These are phyloP conservation scores for Mixia osmundae DNA, from an alignment of 1,284 basidiomycete genomes.

Conservation along the genomic window DNA sequence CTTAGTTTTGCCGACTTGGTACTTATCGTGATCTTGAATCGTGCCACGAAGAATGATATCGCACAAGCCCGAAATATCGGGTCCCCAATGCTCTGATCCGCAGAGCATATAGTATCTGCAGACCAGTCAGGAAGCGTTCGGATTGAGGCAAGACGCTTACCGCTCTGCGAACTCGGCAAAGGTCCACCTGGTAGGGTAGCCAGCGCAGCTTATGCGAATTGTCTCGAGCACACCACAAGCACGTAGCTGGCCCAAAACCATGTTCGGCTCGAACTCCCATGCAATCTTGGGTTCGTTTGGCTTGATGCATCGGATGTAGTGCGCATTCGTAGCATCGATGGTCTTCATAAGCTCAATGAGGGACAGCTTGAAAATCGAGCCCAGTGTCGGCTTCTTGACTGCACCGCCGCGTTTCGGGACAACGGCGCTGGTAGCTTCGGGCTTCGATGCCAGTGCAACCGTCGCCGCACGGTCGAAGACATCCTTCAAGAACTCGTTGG, in stretches of 20 bases:
- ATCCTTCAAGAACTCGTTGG: constrained; percentile 81
- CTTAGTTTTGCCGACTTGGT: constrained; percentile 88
- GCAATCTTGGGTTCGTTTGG: constrained; percentile 91
- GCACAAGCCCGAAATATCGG: constrained; percentile 52
- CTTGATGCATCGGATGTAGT: constrained; percentile 99
- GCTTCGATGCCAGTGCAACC: constrained; percentile 27
- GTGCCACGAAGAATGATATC: constrained; percentile 60
- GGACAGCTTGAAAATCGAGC: constrained; percentile 94
- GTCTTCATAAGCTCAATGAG: constrained; percentile 91
- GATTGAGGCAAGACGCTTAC: constrained; percentile 26
- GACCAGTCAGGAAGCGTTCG: neutral
- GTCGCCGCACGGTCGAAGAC: constrained; percentile 57
- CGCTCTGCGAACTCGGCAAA: constrained; percentile 98
- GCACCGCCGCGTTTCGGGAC: constrained; percentile 18
- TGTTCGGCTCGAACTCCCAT: constrained; percentile 91
- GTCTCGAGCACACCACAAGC: constrained; percentile 99
- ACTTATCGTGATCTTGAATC: constrained; percentile 82
- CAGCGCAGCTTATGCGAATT: constrained; percentile 94
- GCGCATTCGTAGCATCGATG: constrained; percentile 88
- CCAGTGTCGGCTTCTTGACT: constrained; percentile 78
- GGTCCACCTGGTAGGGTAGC: constrained; percentile 96
- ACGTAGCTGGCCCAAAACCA: constrained; percentile 80
- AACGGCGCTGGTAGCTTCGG: constrained; percentile 26
- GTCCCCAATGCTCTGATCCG: constrained; percentile 53
- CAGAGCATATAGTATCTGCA: constrained; percentile 89